phyloP scores from a whole-genome alignment of 306 rosid genomes.

The Leucaena leucocephala region DNA sequence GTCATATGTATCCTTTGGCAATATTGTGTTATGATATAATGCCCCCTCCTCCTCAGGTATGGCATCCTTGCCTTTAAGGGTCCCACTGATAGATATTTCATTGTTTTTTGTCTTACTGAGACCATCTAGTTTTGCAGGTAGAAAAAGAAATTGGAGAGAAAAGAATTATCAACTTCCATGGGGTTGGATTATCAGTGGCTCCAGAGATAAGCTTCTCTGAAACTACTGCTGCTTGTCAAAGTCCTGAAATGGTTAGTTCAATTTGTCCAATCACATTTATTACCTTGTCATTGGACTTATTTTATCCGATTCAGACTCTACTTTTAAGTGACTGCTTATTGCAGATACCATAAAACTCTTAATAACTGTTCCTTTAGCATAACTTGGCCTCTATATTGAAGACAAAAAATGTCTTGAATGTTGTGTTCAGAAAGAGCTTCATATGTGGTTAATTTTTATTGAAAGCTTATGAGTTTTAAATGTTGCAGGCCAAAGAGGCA shows the following conservation, averaged over 20 bases:
- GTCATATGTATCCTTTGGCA: background rate
- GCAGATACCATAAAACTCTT: no score
- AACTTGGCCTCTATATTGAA: no score
- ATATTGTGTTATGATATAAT: slow-evolving; percentile 1
- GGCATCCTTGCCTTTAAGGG: background rate
- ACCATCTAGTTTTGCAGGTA: background rate
- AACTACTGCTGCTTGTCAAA: background rate
- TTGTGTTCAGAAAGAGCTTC: no score
- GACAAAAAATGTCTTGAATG: no score
- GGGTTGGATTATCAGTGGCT: slow-evolving; percentile 8
- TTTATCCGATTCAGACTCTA: no score
- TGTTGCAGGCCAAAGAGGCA: slow-evolving; percentile 7
- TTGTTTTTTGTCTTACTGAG: background rate
- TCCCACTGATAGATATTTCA: background rate
- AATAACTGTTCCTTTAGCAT: no score
- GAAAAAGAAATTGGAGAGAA: background rate
- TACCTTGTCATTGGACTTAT: no score
- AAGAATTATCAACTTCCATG: background rate
- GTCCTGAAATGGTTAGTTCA: background rate
- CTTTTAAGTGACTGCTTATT: no score
- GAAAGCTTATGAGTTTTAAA: background rate
- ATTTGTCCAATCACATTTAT: background rate
- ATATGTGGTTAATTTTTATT: no score
- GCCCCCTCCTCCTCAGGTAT: slow-evolving; percentile 6
- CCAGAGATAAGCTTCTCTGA: background rate